phyloP scores from a whole-genome alignment of 192 early-diverging fungal species.

The Coemansia sp. region DNA sequence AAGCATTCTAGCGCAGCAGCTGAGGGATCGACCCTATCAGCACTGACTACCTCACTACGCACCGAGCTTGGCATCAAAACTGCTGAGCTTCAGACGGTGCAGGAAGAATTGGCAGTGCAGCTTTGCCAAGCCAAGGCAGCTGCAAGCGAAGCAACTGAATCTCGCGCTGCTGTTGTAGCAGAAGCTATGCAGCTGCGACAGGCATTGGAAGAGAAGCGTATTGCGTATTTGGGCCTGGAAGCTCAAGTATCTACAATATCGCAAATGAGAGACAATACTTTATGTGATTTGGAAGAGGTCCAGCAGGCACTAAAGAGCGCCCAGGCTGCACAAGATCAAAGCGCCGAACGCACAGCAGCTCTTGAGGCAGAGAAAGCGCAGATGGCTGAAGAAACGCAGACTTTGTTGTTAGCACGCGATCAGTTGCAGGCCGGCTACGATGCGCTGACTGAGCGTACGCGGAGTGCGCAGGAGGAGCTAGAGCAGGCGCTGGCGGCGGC shows the following conservation, averaged over 20 bases:
- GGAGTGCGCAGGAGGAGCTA: slow-evolving; percentile 23
- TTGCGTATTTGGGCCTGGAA: background rate
- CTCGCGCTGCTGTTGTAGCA: background rate
- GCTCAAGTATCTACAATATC: background rate
- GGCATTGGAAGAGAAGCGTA: background rate
- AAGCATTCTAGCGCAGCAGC: background rate
- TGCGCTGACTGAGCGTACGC: slow-evolving; percentile 12
- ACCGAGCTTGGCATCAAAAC: background rate
- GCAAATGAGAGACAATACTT: background rate
- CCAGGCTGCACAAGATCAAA: background rate
- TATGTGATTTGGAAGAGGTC: background rate
- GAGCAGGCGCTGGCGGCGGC: slow-evolving; percentile 30
- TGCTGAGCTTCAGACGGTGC: background rate
- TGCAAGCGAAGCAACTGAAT: background rate
- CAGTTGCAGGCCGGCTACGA: slow-evolving; percentile 15
- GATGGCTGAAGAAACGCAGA: slow-evolving; percentile 4
- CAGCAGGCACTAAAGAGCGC: background rate
- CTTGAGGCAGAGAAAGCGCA: slow-evolving; percentile 2
- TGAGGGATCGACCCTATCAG: background rate
- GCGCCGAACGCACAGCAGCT: background rate
- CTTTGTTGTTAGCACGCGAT: slow-evolving; percentile 7
- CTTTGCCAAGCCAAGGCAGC: background rate
- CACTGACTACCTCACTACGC: background rate
- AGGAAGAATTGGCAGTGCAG: background rate
- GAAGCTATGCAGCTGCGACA: slow-evolving; percentile 3